Evolutionary conservation across 2,329 filamentous ascomycete species (phyloP), one percentile per base, ranked within the genome.

Genomic region (Paracoccidioides lutzii): DNA sequence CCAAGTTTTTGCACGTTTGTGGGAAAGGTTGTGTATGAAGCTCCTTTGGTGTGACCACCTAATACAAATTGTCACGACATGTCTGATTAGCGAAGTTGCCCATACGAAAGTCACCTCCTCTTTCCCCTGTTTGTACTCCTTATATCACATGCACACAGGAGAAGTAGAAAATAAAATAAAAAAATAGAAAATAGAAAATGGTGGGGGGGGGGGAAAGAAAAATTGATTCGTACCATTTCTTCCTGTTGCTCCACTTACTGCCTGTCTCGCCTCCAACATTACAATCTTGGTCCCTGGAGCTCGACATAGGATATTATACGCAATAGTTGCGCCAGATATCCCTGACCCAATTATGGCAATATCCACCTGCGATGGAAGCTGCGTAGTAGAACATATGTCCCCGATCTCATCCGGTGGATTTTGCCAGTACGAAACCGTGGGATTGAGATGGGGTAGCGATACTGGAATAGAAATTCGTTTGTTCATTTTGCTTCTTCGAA

Each of bases 21-120:
- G 3, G 72, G 58, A 58, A 82, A 83, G 15, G 74, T 74, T 30
- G 77, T 76, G 63, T 78, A 78, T 22, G 71, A 71, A 10, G 74
- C 75, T 32, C 73, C 71, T 65, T 78, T 78, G 4, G 75, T 78
- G 55, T 78, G 75, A 0, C 74, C 75, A 22, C 75, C 68, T 68
- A 55, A 38, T 41, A 40, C n/a, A 35, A n/a, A 38, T 22, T 49
- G 49, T 49, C 22, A 12, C 8, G 40, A 22, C 51, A 14, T 15
- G 14, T 45, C 33, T 22, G 32, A 43, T 52, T 37, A 45, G 44
- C 15, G n/a, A 41, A 9, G 40, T 33, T 12, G 40, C 30, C 22
- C 50, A 45, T 22, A 43, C 28, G 1, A 30, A 53, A 22, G 22
- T 22, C 22, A 22, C 22, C 22, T 22, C 22, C 22, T 22, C 22